phyloP scores from a whole-genome alignment of 352 stramenopile species.

The Pythium biforme region DNA sequence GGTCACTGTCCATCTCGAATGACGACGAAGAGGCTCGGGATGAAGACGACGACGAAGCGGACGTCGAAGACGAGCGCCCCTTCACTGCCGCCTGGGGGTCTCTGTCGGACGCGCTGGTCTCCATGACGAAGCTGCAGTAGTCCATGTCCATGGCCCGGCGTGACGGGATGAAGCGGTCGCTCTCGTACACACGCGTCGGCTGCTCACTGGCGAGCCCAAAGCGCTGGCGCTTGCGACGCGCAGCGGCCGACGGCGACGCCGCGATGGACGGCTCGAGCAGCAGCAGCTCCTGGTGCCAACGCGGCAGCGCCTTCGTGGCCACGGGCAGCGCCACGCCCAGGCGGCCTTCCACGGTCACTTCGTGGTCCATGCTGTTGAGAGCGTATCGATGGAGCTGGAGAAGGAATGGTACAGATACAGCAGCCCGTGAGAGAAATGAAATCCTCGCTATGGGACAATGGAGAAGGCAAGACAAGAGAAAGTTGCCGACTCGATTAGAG shows the following conservation, averaged over 20 bases:
- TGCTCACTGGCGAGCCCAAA: conserved; percentile 5
- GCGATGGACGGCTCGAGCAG: conserved; percentile 14
- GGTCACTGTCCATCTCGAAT: neutral
- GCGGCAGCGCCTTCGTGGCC: conserved; percentile 17
- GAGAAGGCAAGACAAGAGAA: neutral
- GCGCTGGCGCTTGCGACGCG: conserved; percentile 33
- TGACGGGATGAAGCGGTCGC: conserved; percentile 50
- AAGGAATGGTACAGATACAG: too few species aligned
- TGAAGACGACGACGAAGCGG: neutral
- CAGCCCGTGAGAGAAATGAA: neutral
- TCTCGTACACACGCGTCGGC: conserved; percentile 24
- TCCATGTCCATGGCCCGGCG: conserved; percentile 44
- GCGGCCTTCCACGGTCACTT: conserved; percentile 27
- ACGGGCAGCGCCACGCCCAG: conserved; percentile 32
- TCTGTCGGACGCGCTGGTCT: neutral
- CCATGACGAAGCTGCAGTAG: conserved; percentile 41
- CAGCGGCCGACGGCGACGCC: neutral
- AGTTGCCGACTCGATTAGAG: conserved; percentile 9
- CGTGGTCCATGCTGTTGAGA: conserved; percentile 26
- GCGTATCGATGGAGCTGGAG: too few species aligned
- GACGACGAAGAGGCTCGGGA: neutral
- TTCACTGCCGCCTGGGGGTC: too few species aligned
- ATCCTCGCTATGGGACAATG: neutral
- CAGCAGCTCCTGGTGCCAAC: conserved; percentile 34
- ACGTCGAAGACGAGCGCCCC: neutral